Percentiles rank a stretch among this genome's conserved stretches.
Conservation (phyloP, 148 eudicot genomes). For the Vaccinium vitisidaea region DNA sequence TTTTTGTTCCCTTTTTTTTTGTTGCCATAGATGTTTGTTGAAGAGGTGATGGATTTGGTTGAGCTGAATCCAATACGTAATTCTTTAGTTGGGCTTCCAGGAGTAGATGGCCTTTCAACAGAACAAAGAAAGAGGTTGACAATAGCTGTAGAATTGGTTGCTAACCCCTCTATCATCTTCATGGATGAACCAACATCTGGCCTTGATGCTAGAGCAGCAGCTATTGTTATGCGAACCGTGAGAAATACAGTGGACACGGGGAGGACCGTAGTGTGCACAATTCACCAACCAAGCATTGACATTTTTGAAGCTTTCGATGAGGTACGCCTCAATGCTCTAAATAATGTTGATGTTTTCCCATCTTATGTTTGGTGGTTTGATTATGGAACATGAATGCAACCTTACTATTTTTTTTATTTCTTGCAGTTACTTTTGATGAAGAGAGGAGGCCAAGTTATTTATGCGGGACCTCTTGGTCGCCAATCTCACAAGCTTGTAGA, state of each 20-base stretch:
- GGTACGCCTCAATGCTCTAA: slow-evolving; percentile 20
- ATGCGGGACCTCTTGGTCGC: slow-evolving; percentile 67
- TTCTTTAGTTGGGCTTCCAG: slow-evolving; percentile 67
- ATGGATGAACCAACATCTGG: slow-evolving; percentile 96
- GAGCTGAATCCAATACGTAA: slow-evolving; percentile 57
- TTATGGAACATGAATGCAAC: neutral
- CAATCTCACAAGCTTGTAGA: slow-evolving; percentile 54
- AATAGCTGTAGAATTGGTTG: slow-evolving; percentile 70
- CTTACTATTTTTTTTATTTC: neutral
- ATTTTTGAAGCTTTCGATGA: slow-evolving; percentile 89
- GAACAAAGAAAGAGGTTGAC: slow-evolving; percentile 76
- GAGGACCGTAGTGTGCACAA: slow-evolving; percentile 80
- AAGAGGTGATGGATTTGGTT: slow-evolving; percentile 61
- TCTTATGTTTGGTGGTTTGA: neutral
- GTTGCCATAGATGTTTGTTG: slow-evolving; percentile 48
- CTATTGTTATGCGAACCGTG: slow-evolving; percentile 78
- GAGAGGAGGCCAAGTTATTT: slow-evolving; percentile 71
- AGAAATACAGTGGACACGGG: slow-evolving; percentile 78
- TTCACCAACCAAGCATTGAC: slow-evolving; percentile 86
- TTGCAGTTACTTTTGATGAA: slow-evolving; percentile 73
- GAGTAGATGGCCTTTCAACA: slow-evolving; percentile 61
- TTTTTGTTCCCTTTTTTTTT: neutral
- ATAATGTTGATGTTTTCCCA: neutral
- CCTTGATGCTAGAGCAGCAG: slow-evolving; percentile 92
- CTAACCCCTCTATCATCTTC: slow-evolving; percentile 78